phyloP scores from a whole-genome alignment of 148 eudicot genomes.

The Diospyros kaki region DNA sequence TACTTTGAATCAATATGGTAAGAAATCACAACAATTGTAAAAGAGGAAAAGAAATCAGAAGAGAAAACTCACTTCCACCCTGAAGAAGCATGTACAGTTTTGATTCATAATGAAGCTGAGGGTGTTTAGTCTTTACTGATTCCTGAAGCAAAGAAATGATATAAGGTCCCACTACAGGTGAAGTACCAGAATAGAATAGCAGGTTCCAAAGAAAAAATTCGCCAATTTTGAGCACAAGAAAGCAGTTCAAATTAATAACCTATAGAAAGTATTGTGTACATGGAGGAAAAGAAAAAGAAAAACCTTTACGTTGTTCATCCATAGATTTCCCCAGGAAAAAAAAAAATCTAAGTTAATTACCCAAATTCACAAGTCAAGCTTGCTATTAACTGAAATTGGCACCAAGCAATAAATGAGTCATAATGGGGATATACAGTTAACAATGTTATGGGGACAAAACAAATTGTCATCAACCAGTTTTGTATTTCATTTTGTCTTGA shows the following conservation, averaged over 20 bases:
- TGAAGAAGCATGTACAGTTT: slow-evolving; percentile 30
- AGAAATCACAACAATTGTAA: neutral
- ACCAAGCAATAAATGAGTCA: neutral
- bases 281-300: too few species aligned
- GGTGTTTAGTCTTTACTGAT: slow-evolving; percentile 31
- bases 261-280: too few species aligned
- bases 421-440: neutral
- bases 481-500: neutral
- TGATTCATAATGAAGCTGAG: slow-evolving; percentile 27
- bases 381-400: neutral
- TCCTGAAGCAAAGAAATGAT: slow-evolving; percentile 5
- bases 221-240: too few species aligned
- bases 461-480: neutral
- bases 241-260: too few species aligned
- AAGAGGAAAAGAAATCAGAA: neutral
- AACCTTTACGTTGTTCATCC: too few species aligned
- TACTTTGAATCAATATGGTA: neutral
- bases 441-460: neutral
- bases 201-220: too few species aligned
- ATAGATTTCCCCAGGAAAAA: neutral
- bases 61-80: slow-evolving; percentile 24
- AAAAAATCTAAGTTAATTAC: neutral
- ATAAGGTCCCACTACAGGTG: too few species aligned
- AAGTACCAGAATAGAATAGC: too few species aligned
- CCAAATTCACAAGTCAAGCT: slow-evolving; percentile 1